A percentile compares a stretch with the other conserved stretches of the same genome.
Evolutionary conservation across 2,329 filamentous ascomycete species (phyloP).

Genomic region (Penicillium brasilianum): DNA sequence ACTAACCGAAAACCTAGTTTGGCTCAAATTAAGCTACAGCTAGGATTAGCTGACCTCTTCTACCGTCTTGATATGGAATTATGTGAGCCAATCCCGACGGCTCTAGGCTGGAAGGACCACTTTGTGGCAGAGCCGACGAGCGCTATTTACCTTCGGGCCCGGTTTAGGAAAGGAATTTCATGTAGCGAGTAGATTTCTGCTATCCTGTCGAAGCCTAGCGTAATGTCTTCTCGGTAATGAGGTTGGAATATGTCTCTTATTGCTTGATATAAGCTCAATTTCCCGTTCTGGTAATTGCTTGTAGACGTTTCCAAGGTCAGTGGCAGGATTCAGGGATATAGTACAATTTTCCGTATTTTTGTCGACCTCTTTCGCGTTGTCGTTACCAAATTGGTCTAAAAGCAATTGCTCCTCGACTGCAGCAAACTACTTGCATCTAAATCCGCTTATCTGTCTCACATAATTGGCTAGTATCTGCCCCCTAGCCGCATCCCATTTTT

Average conservation of each 20-base stretch:
- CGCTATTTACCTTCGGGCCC: not conserved
- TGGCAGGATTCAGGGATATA: not conserved
- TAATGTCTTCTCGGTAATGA: not conserved
- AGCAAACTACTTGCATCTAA: not conserved
- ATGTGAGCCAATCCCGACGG: slow-evolving; percentile 6
- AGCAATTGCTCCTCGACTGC: not conserved
- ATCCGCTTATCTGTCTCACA: not conserved
- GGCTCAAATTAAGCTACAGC: slow-evolving; percentile 9
- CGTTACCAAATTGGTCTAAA: not conserved
- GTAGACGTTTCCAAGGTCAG: not conserved
- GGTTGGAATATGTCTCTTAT: not conserved
- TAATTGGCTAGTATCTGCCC: not conserved
- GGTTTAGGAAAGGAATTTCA: not conserved
- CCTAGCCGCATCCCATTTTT: not conserved
- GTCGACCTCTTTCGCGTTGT: not conserved
- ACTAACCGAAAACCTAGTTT: slow-evolving; percentile 1
- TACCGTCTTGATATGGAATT: slow-evolving; percentile 14
- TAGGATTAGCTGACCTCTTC: slow-evolving; percentile 17
- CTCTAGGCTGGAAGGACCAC: slow-evolving; percentile 8
- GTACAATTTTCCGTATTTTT: not conserved
- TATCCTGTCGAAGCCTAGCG: not conserved
- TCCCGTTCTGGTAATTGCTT: not conserved
- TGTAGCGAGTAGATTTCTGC: not conserved
- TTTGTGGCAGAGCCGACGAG: slow-evolving; percentile 6
- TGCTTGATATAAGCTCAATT: not conserved